Base-by-base conservation (phyloP, 2,329 filamentous ascomycete genomes). In the Aspergillus sp. region DNA sequence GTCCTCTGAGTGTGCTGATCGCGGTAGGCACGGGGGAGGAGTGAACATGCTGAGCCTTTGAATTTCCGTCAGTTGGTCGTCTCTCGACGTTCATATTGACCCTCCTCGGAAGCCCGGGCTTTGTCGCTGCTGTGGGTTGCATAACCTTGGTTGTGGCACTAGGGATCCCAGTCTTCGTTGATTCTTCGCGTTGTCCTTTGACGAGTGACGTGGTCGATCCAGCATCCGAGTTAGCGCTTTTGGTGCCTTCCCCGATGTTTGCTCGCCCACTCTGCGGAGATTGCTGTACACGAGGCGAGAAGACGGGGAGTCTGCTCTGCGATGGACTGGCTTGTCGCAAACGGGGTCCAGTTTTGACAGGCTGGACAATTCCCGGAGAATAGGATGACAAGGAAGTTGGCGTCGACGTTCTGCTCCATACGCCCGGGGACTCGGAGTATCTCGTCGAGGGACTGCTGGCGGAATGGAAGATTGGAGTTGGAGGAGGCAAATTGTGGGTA, bases 351-450 rank as follows among this genome's bases (percentile, higher is more conserved):
- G 67, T 51, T 47, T 76, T 76, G 3, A 65, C 62, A n/a, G 75
- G 66, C 16, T 73, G 68, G 34, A 72, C 64, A 49, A 77, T 69
- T 5, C 75, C 74, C 4, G 77, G 77, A 4, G 77, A 79, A 52
- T 76, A 74, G 11, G 77, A 79, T 10, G 76, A 79, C 52, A 78
- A 62, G 3, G 77, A 78, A 13, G 76, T 78, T 2, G 77, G 77
- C 4, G 77, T 80, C 5, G 77, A 79, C 5, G 68, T 74, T 49
- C 75, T 68, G 58, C 75, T 75, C 73, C 73, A 78, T 51, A 74
- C 67, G 5, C 75, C 73, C 0, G 75, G 75, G 10, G 75, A 78
- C 29, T 71, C 72, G 7, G 75, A 76, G 47, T 76, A 76, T 48
- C 72, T 67, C 31, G 75, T 78, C 3, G 75, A 78, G 19, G 75